Evolutionary conservation across 768 basidiomycete genomes (phyloP).

Genomic region (Goffeauzyma gilvescens): DNA sequence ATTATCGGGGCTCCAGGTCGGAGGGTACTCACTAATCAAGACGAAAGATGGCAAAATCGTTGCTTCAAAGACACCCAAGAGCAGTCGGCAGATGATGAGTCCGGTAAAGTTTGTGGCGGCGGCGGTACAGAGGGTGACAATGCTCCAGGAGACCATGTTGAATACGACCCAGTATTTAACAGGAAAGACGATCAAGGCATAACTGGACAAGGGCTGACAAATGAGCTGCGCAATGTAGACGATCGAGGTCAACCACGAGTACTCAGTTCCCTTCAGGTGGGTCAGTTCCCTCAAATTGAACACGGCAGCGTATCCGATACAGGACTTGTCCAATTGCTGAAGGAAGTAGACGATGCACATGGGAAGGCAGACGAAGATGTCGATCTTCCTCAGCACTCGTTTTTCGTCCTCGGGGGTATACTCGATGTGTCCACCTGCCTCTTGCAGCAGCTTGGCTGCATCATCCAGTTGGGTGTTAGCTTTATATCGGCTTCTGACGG

Average conservation of each 20-base stretch:
- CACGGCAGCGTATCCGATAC: conserved; percentile 38
- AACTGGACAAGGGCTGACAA: conserved; percentile 20
- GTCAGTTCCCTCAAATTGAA: conserved; percentile 33
- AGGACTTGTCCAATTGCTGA: conserved; percentile 30
- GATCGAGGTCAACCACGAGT: conserved; percentile 35
- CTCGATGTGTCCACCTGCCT: conserved; percentile 13
- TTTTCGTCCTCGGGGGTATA: conserved; percentile 10
- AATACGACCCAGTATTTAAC: conserved; percentile 29
- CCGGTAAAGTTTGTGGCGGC: conserved; percentile 35
- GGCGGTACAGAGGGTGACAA: conserved; percentile 32
- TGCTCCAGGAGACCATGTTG: conserved; percentile 30
- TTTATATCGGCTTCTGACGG: too few relatives aligned
- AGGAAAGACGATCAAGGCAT: conserved; percentile 24
- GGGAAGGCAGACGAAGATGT: conserved; percentile 13
- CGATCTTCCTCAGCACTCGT: conserved; percentile 13
- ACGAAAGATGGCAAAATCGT: conserved; percentile 40
- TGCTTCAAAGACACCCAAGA: conserved; percentile 38
- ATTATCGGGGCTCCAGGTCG: conserved; percentile 11
- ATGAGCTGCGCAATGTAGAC: conserved; percentile 23
- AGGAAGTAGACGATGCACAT: not conserved
- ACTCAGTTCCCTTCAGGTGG: conserved; percentile 32
- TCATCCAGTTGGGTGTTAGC: conserved; percentile 17
- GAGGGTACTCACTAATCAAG: conserved; percentile 33
- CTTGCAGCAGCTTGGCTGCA: conserved; percentile 12
- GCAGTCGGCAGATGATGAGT: conserved; percentile 35